phyloP scores from a whole-genome alignment of 306 rosid genomes.

The Sindora glabra region DNA sequence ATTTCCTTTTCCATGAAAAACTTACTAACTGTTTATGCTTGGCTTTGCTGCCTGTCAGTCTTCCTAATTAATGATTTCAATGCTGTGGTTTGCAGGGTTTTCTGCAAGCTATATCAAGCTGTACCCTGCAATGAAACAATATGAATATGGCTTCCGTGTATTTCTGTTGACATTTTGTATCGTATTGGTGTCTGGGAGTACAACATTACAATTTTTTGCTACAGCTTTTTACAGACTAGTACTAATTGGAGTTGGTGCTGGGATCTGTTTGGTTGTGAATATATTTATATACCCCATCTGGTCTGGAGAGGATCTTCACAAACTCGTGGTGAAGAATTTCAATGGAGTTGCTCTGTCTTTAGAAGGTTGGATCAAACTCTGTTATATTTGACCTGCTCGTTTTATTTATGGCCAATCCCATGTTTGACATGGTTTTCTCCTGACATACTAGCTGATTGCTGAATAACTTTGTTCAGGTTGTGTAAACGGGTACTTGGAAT shows the following conservation, averaged over 20 bases:
- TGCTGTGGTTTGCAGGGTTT: conserved; percentile 37
- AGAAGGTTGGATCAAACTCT: conserved; percentile 38
- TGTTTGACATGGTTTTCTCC: not conserved
- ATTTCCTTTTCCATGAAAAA: not conserved
- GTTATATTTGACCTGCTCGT: not conserved
- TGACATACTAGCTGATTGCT: too few relatives aligned
- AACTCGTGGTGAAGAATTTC: conserved; percentile 69
- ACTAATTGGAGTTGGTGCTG: conserved; percentile 68
- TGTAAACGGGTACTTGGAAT: conserved; percentile 54
- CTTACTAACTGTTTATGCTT: not conserved
- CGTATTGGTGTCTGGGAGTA: conserved; percentile 53
- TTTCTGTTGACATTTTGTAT: conserved; percentile 72
- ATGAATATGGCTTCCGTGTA: conserved; percentile 73
- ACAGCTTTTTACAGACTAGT: conserved; percentile 59
- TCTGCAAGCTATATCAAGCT: conserved; percentile 42
- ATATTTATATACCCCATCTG: conserved; percentile 60
- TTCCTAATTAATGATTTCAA: not conserved
- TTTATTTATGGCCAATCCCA: not conserved
- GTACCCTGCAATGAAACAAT: conserved; percentile 60
- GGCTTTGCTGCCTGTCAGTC: not conserved
- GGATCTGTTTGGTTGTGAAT: conserved; percentile 44
- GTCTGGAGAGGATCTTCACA: conserved; percentile 84
- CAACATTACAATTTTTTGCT: conserved; percentile 27
- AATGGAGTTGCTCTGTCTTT: conserved; percentile 53
- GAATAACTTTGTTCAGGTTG: conserved; percentile 33